These are phyloP conservation scores for Penicillium hordei DNA, from an alignment of 2,329 filamentous ascomycete species.

Conservation along the genomic window DNA sequence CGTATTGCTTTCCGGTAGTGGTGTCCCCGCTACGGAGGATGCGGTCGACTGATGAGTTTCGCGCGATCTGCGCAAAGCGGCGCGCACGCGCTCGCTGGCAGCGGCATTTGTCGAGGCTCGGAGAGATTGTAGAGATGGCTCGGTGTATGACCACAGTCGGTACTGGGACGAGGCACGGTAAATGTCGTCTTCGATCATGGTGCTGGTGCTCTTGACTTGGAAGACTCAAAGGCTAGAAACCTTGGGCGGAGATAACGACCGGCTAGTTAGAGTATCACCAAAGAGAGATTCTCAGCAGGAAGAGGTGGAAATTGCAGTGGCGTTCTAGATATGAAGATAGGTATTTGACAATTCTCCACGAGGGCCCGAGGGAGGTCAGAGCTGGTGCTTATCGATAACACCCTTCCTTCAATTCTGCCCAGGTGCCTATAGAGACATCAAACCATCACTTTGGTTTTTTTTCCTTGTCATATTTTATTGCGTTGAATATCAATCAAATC, in stretches of 20 bases:
- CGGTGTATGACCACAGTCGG: slow-evolving; percentile 87
- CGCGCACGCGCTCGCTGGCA: slow-evolving; percentile 67
- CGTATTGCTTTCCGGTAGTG: slow-evolving; percentile 30
- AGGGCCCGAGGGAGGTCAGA: background rate
- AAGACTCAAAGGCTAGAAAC: background rate
- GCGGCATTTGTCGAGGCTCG: slow-evolving; percentile 76
- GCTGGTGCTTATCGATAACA: slow-evolving; percentile 8
- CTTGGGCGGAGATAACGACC: no score
- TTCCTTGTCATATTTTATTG: background rate
- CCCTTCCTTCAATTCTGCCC: no score
- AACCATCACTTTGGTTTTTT: background rate
- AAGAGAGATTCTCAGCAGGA: background rate
- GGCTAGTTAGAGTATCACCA: no score
- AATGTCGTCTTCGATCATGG: slow-evolving; percentile 83
- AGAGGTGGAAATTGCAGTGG: fast-evolving
- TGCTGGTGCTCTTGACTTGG: slow-evolving; percentile 13
- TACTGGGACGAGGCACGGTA: slow-evolving; percentile 91
- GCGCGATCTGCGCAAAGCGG: slow-evolving; percentile 54
- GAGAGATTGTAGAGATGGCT: slow-evolving; percentile 66
- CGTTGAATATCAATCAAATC: background rate
- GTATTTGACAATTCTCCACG: background rate
- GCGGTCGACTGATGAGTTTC: slow-evolving; percentile 35
- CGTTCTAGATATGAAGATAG: background rate
- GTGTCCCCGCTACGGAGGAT: slow-evolving; percentile 34
- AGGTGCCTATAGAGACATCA: background rate